Percentiles rank a stretch among this genome's conserved stretches.
Conservation (phyloP, 441 rosid species). For the Jatropha multifida region DNA sequence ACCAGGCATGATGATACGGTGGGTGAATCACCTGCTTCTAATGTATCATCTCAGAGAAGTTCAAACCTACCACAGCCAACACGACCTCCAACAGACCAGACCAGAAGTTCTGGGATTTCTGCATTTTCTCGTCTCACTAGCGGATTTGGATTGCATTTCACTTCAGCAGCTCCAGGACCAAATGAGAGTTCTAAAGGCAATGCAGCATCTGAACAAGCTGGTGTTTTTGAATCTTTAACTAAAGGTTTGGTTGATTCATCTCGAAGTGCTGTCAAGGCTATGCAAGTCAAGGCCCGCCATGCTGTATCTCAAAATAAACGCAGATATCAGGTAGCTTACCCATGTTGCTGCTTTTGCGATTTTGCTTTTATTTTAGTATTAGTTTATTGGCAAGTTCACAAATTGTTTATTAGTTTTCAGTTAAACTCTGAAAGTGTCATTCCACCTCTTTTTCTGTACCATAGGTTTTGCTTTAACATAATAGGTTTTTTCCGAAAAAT, state of each 20-base stretch:
- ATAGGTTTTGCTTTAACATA: not conserved
- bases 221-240: constrained; percentile 59
- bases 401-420: not conserved
- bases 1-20: not conserved
- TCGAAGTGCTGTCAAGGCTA: constrained; percentile 67
- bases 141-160: constrained; percentile 56
- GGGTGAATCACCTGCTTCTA: constrained; percentile 7
- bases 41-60: constrained; percentile 23
- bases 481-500: not conserved
- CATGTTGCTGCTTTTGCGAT: not conserved
- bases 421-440: no score
- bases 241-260: constrained; percentile 80
- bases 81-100: constrained; percentile 28
- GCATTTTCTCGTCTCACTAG: constrained; percentile 61
- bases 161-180: constrained; percentile 28
- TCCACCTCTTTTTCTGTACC: not conserved
- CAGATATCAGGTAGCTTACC: constrained; percentile 65
- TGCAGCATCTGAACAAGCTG: constrained; percentile 36
- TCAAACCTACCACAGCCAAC: constrained; percentile 50
- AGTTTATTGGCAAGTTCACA: not conserved
- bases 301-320: constrained; percentile 78
- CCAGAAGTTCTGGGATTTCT: constrained; percentile 41
- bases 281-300: constrained; percentile 87
- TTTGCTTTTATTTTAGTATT: not conserved
- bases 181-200: constrained; percentile 33